Percentiles rank a stretch among this genome's conserved stretches.
These are phyloP conservation scores for Yarrowia alimentaria DNA, from an alignment of 805 yeast species.

Conservation along the genomic window DNA sequence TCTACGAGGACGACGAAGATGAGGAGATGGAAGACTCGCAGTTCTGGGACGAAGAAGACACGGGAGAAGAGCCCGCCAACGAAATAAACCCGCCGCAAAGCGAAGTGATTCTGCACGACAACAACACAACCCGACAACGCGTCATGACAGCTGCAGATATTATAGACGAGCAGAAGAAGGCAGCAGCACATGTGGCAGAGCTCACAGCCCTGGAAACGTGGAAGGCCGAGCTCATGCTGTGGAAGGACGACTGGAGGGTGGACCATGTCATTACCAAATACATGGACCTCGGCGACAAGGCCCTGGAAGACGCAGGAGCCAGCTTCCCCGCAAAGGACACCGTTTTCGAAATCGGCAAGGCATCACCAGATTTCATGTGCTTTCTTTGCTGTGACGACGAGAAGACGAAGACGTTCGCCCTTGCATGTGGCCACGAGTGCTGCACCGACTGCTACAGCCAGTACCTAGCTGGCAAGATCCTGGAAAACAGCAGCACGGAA, in stretches of 20 bases:
- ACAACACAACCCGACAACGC: background rate
- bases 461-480: slow-evolving; percentile 51
- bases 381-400: slow-evolving; percentile 69
- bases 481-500: slow-evolving; percentile 40
- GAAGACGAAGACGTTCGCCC: slow-evolving; percentile 44
- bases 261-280: slow-evolving; percentile 26
- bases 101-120: slow-evolving; percentile 9
- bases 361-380: slow-evolving; percentile 48
- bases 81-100: background rate
- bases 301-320: slow-evolving; percentile 16
- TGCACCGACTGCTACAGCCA: slow-evolving; percentile 67
- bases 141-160: slow-evolving; percentile 9
- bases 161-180: background rate
- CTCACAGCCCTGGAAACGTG: slow-evolving; percentile 24
- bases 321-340: no score
- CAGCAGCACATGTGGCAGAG: background rate
- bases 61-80: slow-evolving; percentile 3
- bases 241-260: slow-evolving; percentile 27
- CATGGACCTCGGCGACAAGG: slow-evolving; percentile 6
- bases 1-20: slow-evolving; percentile 10
- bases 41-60: slow-evolving; percentile 10
- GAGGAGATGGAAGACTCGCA: slow-evolving; percentile 17
- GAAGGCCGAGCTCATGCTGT: slow-evolving; percentile 12
- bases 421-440: slow-evolving; percentile 68
- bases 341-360: slow-evolving; percentile 25